phyloP scores from a whole-genome alignment of 1,284 basidiomycete genomes.

The Coniferiporia sulphurascens region DNA sequence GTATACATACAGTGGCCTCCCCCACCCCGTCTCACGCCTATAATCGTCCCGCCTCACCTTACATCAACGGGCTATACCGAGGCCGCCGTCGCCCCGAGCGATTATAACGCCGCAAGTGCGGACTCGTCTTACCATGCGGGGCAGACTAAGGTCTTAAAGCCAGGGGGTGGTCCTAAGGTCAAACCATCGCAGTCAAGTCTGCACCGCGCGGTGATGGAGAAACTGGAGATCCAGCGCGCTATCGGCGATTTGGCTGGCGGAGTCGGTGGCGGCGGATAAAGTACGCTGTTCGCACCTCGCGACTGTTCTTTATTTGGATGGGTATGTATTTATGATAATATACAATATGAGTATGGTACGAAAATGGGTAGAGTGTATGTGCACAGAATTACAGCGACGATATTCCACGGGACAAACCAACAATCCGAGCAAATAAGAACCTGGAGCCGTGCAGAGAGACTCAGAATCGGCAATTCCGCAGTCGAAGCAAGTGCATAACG shows the following conservation, averaged over 20 bases:
- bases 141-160: constrained; percentile 8
- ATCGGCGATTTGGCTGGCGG: constrained; percentile 49
- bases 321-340: too few relatives aligned
- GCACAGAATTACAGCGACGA: too few relatives aligned
- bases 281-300: neutral
- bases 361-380: too few relatives aligned
- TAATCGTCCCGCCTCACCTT: constrained; percentile 66
- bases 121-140: neutral
- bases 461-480: too few relatives aligned
- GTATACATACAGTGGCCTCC: constrained; percentile 59
- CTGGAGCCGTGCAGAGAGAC: too few relatives aligned
- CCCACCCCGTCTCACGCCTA: constrained; percentile 65
- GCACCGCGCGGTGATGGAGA: constrained; percentile 69
- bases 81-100: constrained; percentile 3
- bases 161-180: constrained; percentile 20
- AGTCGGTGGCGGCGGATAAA: neutral
- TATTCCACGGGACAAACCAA: too few relatives aligned
- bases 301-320: too few relatives aligned
- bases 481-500: too few relatives aligned
- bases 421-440: too few relatives aligned
- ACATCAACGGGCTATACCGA: constrained; percentile 27
- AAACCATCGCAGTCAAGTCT: constrained; percentile 48
- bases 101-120: constrained; percentile 9
- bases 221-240: constrained; percentile 69
- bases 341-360: too few relatives aligned